phyloP scores from a whole-genome alignment of 208 protist species.

The Acanthamoeba rhysodes region DNA sequence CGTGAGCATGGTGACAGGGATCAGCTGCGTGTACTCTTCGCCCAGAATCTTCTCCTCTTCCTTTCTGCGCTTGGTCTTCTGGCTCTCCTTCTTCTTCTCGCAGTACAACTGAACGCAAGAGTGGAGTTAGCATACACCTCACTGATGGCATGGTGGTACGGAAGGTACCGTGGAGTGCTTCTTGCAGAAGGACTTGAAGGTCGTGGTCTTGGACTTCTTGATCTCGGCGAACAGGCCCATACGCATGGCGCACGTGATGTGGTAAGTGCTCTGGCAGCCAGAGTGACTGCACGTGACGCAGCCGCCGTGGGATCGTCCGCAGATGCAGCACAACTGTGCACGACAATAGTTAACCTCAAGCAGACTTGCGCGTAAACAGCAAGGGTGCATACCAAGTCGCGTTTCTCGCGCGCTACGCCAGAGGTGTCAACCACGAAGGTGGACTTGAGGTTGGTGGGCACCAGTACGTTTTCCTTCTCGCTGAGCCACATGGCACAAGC shows the following conservation, averaged over 20 bases:
- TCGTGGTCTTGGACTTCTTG: neutral
- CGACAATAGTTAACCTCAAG: neutral
- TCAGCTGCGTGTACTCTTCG: conserved; percentile 32
- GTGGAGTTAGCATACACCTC: neutral
- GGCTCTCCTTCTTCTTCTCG: conserved; percentile 55
- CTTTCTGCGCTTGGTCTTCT: conserved; percentile 62
- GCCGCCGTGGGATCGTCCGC: conserved; percentile 27
- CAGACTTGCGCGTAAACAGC: too few species aligned
- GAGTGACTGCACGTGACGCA: conserved; percentile 36
- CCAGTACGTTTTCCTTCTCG: conserved; percentile 40
- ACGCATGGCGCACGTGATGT: conserved; percentile 49
- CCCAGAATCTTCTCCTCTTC: conserved; percentile 53
- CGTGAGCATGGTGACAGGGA: neutral
- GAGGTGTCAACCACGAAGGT: conserved; percentile 48
- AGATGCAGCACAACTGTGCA: conserved; percentile 46
- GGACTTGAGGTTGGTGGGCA: conserved; percentile 55
- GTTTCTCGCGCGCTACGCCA: conserved; percentile 25
- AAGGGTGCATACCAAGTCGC: conserved; percentile 23
- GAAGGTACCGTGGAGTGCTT: conserved; percentile 18
- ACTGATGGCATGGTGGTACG: neutral
- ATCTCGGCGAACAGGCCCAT: conserved; percentile 57
- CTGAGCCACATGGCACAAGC: conserved; percentile 41
- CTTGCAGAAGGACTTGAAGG: conserved; percentile 66
- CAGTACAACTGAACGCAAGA: neutral
- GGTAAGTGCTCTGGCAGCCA: conserved; percentile 37